Percentiles rank a stretch among this genome's conserved stretches.
Evolutionary conservation across 2,329 filamentous ascomycete genomes (phyloP).

Genomic region (Fusarium xylarioides): DNA sequence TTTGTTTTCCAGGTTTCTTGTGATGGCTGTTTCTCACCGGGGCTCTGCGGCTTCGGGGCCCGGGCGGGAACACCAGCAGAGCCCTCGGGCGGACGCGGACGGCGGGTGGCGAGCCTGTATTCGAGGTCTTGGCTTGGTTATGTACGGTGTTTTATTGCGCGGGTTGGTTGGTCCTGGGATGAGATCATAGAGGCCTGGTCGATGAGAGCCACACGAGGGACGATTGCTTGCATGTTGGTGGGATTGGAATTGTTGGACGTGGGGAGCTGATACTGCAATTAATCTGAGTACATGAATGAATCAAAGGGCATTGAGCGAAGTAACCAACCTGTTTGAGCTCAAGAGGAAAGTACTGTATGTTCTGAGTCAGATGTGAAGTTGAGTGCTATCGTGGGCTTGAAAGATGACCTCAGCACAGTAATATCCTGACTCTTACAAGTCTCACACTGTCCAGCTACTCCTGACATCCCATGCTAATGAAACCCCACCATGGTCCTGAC

Average conservation of each 20-base stretch:
- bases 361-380: constrained; percentile 26
- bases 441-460: constrained; percentile 12
- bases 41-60: constrained; percentile 32
- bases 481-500: constrained; percentile 27
- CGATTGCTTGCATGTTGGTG: constrained; percentile 1
- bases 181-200: constrained; percentile 17
- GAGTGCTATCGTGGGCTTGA: too few species aligned
- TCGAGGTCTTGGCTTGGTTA: constrained; percentile 1
- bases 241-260: constrained; percentile 37
- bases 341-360: constrained; percentile 25
- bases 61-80: constrained; percentile 30
- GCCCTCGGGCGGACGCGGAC: constrained; percentile 13
- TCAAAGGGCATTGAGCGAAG: constrained; percentile 13
- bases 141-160: neutral
- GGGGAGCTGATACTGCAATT: constrained; percentile 20
- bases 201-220: constrained; percentile 1
- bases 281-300: constrained; percentile 30
- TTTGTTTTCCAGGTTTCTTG: neutral
- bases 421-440: neutral
- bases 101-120: constrained; percentile 27
- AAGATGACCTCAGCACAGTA: constrained; percentile 12
- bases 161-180: neutral
- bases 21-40: constrained; percentile 5
- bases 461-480: constrained; percentile 18
- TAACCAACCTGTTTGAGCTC: constrained; percentile 18